A percentile compares a stretch with the other conserved stretches of the same genome.
Conservation (phyloP, 805 yeast genomes). For the Ogataea polymorpha region DNA sequence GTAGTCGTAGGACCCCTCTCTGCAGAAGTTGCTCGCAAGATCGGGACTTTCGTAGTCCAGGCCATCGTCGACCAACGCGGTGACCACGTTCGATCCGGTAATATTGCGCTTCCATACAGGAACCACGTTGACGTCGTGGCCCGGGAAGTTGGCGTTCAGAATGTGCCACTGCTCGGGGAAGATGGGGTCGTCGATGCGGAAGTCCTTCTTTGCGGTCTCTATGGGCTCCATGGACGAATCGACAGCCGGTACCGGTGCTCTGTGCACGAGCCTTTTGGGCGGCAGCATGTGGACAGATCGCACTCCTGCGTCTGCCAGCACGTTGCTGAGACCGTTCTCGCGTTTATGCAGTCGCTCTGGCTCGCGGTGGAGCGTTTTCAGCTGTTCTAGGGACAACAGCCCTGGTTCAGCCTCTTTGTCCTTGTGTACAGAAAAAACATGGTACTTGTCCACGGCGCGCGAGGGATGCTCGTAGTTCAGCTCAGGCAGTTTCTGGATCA, state of each 20-base stretch:
- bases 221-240: constrained; percentile 54
- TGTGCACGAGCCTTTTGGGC: constrained; percentile 48
- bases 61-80: constrained; percentile 94
- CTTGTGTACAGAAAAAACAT: constrained; percentile 59
- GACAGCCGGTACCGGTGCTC: constrained; percentile 55
- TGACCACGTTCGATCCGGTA: constrained; percentile 78
- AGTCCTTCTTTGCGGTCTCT: constrained; percentile 44
- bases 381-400: constrained; percentile 20
- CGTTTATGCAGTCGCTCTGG: constrained; percentile 1
- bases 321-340: constrained; percentile 5
- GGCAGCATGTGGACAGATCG: constrained; percentile 53
- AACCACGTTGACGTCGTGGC: constrained; percentile 82
- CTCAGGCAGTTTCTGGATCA: constrained; percentile 34
- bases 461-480: constrained; percentile 65
- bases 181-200: constrained; percentile 77
- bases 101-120: constrained; percentile 81
- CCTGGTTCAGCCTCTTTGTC: neutral
- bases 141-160: constrained; percentile 67
- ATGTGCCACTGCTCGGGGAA: constrained; percentile 90
- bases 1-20: constrained; percentile 90
- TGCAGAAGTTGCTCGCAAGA: constrained; percentile 61
- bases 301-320: constrained; percentile 34
- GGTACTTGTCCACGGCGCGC: constrained; percentile 57
- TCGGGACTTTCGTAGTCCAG: constrained; percentile 79
- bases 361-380: constrained; percentile 35